A percentile compares a stretch with the other conserved stretches of the same genome.
phyloP scores from a whole-genome alignment of 805 yeast species.

The Saturnispora sekii region DNA sequence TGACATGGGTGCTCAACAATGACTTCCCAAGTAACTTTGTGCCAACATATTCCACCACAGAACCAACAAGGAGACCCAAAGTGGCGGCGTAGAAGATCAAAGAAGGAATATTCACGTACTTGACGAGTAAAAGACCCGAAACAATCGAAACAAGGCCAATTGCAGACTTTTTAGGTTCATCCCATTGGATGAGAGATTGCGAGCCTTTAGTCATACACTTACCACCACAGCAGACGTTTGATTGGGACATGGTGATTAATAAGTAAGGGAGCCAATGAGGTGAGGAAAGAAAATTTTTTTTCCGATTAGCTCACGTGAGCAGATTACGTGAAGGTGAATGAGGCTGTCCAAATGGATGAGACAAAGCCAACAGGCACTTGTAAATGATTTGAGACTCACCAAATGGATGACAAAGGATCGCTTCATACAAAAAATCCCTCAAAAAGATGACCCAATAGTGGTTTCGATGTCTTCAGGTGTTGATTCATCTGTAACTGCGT shows the following conservation, averaged over 20 bases:
- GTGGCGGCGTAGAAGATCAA: constrained; percentile 51
- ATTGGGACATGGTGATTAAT: constrained; percentile 1
- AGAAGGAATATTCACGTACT: constrained; percentile 53
- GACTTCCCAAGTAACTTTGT: constrained; percentile 71
- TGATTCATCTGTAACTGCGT: constrained; percentile 83
- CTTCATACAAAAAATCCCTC: constrained; percentile 36
- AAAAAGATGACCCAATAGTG: constrained; percentile 47
- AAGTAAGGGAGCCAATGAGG: not conserved
- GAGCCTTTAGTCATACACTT: constrained; percentile 22
- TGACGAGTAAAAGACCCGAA: constrained; percentile 43
- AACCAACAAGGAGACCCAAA: constrained; percentile 49
- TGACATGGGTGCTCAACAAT: constrained; percentile 66
- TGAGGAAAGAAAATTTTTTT: not conserved
- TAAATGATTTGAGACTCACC: too few species aligned
- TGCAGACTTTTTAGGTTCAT: constrained; percentile 66
- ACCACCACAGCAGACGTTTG: constrained; percentile 24
- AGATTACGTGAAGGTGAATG: too few species aligned
- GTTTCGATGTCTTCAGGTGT: constrained; percentile 97
- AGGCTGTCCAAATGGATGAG: too few species aligned
- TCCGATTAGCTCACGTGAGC: not conserved
- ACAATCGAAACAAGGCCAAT: constrained; percentile 61
- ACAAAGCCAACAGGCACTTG: too few species aligned
- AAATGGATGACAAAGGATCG: not conserved
- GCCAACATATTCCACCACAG: constrained; percentile 69
- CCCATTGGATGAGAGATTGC: constrained; percentile 53